phyloP scores from a whole-genome alignment of 2,329 filamentous ascomycete genomes.

The Cytospora mali region DNA sequence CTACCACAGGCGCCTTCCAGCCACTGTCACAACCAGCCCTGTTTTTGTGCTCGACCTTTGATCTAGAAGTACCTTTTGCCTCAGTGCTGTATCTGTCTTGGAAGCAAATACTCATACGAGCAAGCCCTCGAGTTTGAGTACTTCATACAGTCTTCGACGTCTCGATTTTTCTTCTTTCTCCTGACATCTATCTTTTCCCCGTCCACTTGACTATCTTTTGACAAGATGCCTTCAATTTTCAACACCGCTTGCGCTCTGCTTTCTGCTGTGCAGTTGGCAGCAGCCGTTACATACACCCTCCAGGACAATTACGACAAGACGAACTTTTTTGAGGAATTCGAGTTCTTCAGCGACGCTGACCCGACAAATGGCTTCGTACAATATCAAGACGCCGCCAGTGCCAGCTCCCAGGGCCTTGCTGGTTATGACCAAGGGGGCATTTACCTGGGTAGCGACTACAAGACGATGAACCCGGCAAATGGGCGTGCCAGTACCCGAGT shows the following conservation, averaged over 20 bases:
- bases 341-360: conserved; percentile 61
- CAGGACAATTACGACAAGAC: conserved; percentile 50
- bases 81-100: not conserved
- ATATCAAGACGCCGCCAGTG: conserved; percentile 64
- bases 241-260: conserved; percentile 33
- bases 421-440: conserved; percentile 57
- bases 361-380: conserved; percentile 76
- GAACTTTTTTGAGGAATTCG: conserved; percentile 60
- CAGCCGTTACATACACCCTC: conserved; percentile 48
- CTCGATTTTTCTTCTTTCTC: not conserved
- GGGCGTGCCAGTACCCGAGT: conserved; percentile 74
- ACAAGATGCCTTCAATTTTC: conserved; percentile 24
- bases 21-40: not conserved
- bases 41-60: not conserved
- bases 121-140: conserved; percentile 9
- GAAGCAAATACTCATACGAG: conserved; percentile 2
- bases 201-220: conserved; percentile 3
- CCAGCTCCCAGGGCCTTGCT: conserved; percentile 60
- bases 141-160: not conserved
- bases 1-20: conserved; percentile 4
- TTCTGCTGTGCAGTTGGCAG: conserved; percentile 27
- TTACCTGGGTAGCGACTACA: conserved; percentile 71
- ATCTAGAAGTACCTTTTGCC: conserved; percentile 2
- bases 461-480: conserved; percentile 53
- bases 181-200: not conserved